Conservation (phyloP, 192 early-diverging fungal genomes). For the Gamsiella multidivaricata region DNA sequence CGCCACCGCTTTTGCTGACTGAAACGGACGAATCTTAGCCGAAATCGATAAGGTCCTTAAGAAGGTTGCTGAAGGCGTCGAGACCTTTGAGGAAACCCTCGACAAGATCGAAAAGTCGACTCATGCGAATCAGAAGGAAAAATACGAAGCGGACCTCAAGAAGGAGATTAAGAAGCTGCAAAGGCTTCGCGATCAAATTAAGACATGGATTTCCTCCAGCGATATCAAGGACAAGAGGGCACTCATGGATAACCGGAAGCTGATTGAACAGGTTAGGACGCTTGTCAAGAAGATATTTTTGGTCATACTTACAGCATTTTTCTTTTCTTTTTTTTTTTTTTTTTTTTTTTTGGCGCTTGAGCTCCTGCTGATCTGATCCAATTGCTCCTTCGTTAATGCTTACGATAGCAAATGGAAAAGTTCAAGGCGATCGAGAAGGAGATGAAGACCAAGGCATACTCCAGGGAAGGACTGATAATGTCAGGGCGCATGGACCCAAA, state of each 20-base stretch:
- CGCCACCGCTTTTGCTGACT: neutral
- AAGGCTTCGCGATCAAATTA: conserved; percentile 96
- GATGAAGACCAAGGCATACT: conserved; percentile 99
- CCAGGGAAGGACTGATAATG: conserved; percentile 90
- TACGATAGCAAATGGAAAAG: conserved; percentile 92
- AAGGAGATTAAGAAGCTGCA: conserved; percentile 99
- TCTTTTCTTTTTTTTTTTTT: neutral
- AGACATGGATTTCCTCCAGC: conserved; percentile 92
- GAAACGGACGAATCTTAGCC: conserved; percentile 59
- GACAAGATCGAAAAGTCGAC: conserved; percentile 88
- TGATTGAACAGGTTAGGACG: conserved; percentile 91
- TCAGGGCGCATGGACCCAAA: conserved; percentile 90
- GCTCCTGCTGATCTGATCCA: neutral
- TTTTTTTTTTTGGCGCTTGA: neutral
- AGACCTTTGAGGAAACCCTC: conserved; percentile 91
- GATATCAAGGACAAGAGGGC: conserved; percentile 98
- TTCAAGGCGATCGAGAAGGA: conserved; percentile 99
- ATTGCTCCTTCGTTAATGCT: neutral
- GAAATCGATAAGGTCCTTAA: conserved; percentile 98
- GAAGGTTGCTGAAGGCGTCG: conserved; percentile 96
- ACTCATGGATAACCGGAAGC: conserved; percentile 89
- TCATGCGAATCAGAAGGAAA: conserved; percentile 94
- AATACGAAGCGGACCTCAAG: conserved; percentile 97
- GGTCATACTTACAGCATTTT: neutral
- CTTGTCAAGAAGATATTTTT: too few relatives aligned